These are phyloP conservation scores for Kodamaea hsintzibuensis DNA, from an alignment of 805 yeast species.

Conservation along the genomic window DNA sequence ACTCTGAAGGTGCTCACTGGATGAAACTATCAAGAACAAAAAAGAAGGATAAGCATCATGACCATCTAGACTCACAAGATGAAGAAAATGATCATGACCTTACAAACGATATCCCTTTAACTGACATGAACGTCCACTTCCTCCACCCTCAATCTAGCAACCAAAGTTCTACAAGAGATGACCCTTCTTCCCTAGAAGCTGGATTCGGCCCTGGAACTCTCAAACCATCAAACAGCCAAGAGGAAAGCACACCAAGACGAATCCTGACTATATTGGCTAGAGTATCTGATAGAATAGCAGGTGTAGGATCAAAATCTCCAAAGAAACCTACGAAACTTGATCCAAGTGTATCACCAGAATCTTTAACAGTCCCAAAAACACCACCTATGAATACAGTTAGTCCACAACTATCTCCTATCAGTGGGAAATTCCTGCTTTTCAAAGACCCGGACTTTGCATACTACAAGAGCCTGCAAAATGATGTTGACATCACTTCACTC, in stretches of 20 bases:
- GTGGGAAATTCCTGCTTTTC: conserved; percentile 5
- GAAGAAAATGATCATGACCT: background rate
- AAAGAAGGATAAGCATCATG: background rate
- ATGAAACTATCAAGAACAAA: background rate
- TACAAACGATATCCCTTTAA: conserved; percentile 3
- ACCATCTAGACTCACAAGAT: background rate
- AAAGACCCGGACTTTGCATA: conserved; percentile 5
- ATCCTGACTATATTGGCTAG: conserved; percentile 21
- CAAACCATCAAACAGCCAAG: background rate
- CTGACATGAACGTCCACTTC: background rate
- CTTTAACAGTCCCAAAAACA: background rate
- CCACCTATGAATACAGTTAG: background rate
- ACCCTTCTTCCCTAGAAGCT: conserved; percentile 12
- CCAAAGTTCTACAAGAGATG: conserved; percentile 8
- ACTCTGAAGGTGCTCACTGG: conserved; percentile 5
- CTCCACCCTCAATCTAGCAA: background rate
- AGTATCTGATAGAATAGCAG: conserved; percentile 39
- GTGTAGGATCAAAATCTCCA: conserved; percentile 14
- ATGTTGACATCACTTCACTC: background rate
- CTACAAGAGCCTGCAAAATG: background rate
- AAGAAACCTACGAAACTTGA: background rate
- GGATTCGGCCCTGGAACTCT: background rate
- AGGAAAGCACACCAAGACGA: background rate
- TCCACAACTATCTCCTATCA: background rate
- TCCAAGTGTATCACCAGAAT: background rate